phyloP scores from a whole-genome alignment of 768 basidiomycete species.

The Gelatoporia subvermispora region DNA sequence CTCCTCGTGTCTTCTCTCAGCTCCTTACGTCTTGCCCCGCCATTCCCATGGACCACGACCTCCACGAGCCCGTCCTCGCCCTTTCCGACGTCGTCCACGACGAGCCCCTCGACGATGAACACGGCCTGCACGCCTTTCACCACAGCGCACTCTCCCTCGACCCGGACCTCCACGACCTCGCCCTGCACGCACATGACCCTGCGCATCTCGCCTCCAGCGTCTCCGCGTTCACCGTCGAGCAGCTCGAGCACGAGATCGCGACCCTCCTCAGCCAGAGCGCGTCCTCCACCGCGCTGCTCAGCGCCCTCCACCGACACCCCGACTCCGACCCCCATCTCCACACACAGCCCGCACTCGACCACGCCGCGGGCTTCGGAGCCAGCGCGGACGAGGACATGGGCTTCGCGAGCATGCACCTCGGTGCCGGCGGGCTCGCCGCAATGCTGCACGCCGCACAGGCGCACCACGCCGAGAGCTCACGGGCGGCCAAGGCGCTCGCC shows the following conservation, averaged over 20 bases:
- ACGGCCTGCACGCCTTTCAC: conserved; percentile 24
- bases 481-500: conserved; percentile 37
- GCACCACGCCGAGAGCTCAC: conserved; percentile 46
- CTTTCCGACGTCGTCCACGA: conserved; percentile 85
- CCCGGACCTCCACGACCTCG: conserved; percentile 33
- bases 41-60: conserved; percentile 43
- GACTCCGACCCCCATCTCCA: background rate
- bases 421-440: conserved; percentile 65
- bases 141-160: conserved; percentile 13
- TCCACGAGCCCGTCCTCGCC: conserved; percentile 54
- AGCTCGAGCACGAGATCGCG: conserved; percentile 76
- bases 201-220: conserved; percentile 25
- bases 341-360: conserved; percentile 5
- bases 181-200: conserved; percentile 32
- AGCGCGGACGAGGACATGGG: conserved; percentile 19
- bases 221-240: conserved; percentile 48
- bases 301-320: conserved; percentile 39
- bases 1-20: background rate
- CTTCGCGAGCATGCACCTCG: conserved; percentile 40
- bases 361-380: conserved; percentile 13
- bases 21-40: background rate
- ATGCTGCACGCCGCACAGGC: conserved; percentile 76
- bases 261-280: conserved; percentile 72
- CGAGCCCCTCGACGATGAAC: conserved; percentile 62
- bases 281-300: conserved; percentile 58